Base-by-base conservation (phyloP, 2,329 filamentous ascomycete genomes). In the Aspergillus ochraceus region DNA sequence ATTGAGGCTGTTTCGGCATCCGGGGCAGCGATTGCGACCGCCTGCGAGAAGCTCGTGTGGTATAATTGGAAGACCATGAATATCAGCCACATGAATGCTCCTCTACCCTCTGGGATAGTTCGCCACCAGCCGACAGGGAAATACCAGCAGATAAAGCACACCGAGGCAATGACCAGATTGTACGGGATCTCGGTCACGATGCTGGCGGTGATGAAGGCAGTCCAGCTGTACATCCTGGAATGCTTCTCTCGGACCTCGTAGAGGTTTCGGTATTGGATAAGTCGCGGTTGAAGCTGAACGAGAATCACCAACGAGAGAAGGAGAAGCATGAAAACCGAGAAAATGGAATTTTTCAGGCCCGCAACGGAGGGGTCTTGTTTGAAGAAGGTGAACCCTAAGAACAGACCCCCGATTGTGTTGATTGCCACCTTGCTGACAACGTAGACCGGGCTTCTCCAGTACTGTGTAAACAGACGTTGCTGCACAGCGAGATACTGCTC, bases 211-310 rank as follows among this genome's bases (percentile, higher is more conserved):
- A 95, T 90, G 71, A 95, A 95, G 8, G 90, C 86, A 73, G 89
- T 87, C 91, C 91, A 95, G 54, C 86, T 86, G 76, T 95, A 95
- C 0, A 89, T 86, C 79, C 92, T 92, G 53, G 88, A 90, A 0
- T 90, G 90, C 2, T 90, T 87, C 76, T 95, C 91, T 52, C 90
- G 90, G 42, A 89, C 90, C 75, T 95, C 91, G 75, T 94, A 95
- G 0, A 95, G 80, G 17, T 88, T 84, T 54, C 91, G 87, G 69
- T 93, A 90, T 42, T 42, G 20, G 87, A 87, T 66, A 94, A 47
- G 45, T 5, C 45, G 22, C 9, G 22, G 19, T 53, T 80, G 80
- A 59, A 84, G 79, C 2, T 81, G 79, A 11, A 84, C 56, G n/a
- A 58, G 67, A 8, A 77, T 79, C 6, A 81, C 80, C 71, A 84